Evolutionary conservation across 2,329 filamentous ascomycete genomes (phyloP).

Genomic region (Teratosphaeria viscida): DNA sequence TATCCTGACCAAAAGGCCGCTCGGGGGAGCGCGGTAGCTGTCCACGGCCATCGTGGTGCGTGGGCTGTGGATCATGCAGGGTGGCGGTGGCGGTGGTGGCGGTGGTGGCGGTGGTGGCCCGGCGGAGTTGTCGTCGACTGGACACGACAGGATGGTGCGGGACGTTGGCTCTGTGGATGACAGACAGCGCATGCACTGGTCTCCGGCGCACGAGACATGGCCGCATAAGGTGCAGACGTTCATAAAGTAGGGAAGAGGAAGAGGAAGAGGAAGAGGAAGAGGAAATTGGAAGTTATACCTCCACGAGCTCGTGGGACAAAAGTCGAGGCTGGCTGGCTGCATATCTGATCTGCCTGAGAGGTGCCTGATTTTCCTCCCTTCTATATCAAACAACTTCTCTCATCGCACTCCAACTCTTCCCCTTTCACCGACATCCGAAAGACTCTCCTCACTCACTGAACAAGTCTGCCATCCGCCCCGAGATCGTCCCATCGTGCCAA

Average conservation of each 20-base stretch:
- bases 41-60: neutral
- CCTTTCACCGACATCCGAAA: too few relatives aligned
- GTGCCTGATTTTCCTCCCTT: too few relatives aligned
- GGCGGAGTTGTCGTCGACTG: neutral
- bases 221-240: neutral
- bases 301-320: neutral
- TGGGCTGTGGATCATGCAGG: neutral
- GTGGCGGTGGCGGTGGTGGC: neutral
- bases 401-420: neutral
- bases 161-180: neutral
- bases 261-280: too few relatives aligned
- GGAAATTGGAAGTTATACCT: too few relatives aligned
- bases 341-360: neutral
- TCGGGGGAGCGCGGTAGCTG: too few relatives aligned
- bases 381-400: neutral
- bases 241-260: neutral
- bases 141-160: neutral
- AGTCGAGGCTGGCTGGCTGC: neutral
- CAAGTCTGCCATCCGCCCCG: neutral
- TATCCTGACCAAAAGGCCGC: neutral
- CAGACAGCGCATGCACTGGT: neutral
- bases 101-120: neutral
- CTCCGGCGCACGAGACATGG: neutral
- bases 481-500: neutral
- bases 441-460: neutral